Base-by-base conservation (phyloP, 495 filamentous ascomycete genomes). In the Trichoderma parareesei region DNA sequence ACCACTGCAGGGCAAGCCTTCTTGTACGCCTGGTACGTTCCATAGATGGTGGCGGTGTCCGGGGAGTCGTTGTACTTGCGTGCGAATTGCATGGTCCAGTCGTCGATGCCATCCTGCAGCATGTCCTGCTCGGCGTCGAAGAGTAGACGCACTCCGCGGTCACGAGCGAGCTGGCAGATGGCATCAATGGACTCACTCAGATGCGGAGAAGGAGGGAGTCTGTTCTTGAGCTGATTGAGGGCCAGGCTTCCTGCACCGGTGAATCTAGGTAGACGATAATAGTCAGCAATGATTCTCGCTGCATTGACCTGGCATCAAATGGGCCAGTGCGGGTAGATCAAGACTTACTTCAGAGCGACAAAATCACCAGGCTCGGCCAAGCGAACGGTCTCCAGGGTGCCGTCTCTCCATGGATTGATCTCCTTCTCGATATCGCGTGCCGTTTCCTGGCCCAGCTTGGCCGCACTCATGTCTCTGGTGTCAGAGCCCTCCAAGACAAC, bases 51-150 rank as follows among this genome's bases (percentile, higher is more conserved):
- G 37, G 73, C 69, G 20, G 76, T 78, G 62, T 78, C 77, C 0
- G 78, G 78, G 16, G 63, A 72, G 68, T 81, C 85, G 79, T 96
- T 97, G 78, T 90, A 91, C 64, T 77, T 78, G 67, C 87, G 84
- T 81, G 92, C 90, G 71, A 91, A 90, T 20, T 79, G 77, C 64
- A 94, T 77, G 5, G 88, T 88, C 93, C 93, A 98, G 62, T 83
- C 79, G 74, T 97, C 88, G 67, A 97, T 93, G 8, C 93, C 92
- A 9, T 79, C 79, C 73, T 97, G 92, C 14, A 95, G 80, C 11
- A 84, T 83, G 67, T 86, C 83, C 72, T 97, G 92, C 74, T 98
- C 93, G 6, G 93, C 93, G 70, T 96, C 93, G 62, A 96, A 89
- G 5, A 97, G 81, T n/a, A 98, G 77, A 18, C 82, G 80, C 37